These are phyloP conservation scores for Paecilomyces sp. DNA, from an alignment of 2,329 filamentous ascomycete genomes.

Conservation along the genomic window DNA sequence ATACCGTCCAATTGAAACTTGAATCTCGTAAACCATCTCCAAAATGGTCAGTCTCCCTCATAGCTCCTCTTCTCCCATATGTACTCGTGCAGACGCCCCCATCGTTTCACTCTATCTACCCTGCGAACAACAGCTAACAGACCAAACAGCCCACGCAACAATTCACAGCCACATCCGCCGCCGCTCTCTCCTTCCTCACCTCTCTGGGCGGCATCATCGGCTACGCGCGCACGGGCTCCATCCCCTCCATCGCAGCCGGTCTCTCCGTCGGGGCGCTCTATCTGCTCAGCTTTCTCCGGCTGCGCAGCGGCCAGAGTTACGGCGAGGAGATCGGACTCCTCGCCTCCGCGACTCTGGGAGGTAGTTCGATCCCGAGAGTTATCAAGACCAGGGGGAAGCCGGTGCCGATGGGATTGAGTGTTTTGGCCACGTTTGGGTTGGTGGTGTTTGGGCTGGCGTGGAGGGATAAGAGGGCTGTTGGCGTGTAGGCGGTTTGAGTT, in stretches of 20 bases:
- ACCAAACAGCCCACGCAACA: conserved; percentile 8
- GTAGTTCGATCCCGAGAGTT: conserved; percentile 77
- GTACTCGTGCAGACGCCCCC: too few relatives aligned
- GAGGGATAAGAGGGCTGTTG: conserved; percentile 22
- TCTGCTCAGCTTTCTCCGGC: conserved; percentile 71
- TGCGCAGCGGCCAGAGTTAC: conserved; percentile 67
- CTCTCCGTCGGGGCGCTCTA: conserved; percentile 73
- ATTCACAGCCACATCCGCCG: conserved; percentile 54
- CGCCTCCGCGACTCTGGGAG: conserved; percentile 76
- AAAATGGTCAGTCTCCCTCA: not conserved
- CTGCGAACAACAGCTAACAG: too few relatives aligned
- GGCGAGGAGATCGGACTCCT: conserved; percentile 84
- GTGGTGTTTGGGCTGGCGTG: conserved; percentile 71
- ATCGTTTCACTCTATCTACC: not conserved
- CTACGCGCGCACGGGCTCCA: conserved; percentile 74
- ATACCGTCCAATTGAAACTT: too few relatives aligned
- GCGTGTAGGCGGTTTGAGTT: not conserved
- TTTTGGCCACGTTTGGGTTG: conserved; percentile 72
- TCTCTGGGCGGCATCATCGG: conserved; percentile 82
- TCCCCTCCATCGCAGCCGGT: conserved; percentile 81
- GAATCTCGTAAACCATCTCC: not conserved
- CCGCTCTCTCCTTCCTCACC: conserved; percentile 71
- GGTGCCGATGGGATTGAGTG: conserved; percentile 70
- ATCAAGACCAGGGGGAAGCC: conserved; percentile 72
- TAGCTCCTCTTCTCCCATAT: not conserved